phyloP scores from a whole-genome alignment of 345 rosid species.

The Heritiera fomes region DNA sequence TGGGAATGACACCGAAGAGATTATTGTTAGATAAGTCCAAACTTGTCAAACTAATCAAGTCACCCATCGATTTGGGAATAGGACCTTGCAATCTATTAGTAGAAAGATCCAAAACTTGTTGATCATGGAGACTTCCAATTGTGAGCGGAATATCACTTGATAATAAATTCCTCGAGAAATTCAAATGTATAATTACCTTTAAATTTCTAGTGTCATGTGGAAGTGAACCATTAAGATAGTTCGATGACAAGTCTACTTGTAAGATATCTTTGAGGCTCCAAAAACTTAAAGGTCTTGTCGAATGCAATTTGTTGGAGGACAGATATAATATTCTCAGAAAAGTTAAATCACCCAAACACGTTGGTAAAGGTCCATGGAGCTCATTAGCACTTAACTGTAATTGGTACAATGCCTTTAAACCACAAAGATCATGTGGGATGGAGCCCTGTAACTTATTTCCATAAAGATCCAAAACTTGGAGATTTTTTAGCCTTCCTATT shows the following conservation, averaged over 20 bases:
- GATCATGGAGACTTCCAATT: slow-evolving; percentile 6
- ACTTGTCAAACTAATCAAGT: not conserved
- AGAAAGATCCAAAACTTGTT: not conserved
- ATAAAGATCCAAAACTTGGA: slow-evolving; percentile 11
- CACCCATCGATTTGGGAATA: slow-evolving; percentile 18
- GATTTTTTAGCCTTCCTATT: slow-evolving; percentile 8
- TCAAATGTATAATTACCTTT: not conserved
- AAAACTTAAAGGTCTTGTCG: slow-evolving; percentile 3
- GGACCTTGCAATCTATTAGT: slow-evolving; percentile 18
- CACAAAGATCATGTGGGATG: not conserved
- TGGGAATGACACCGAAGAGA: slow-evolving; percentile 12
- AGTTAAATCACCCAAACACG: slow-evolving; percentile 9
- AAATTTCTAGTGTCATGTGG: not conserved
- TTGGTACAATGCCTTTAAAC: not conserved
- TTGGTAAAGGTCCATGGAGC: not conserved
- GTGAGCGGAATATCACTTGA: slow-evolving; percentile 5
- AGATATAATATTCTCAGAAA: slow-evolving; percentile 1
- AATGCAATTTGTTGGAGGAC: not conserved
- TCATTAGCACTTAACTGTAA: not conserved
- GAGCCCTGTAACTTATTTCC: not conserved
- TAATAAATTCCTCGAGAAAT: slow-evolving; percentile 22
- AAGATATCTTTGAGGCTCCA: slow-evolving; percentile 13
- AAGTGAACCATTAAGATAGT: slow-evolving; percentile 10
- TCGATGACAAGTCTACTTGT: slow-evolving; percentile 18
- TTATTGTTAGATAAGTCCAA: too few relatives aligned